A percentile compares a stretch with the other conserved stretches of the same genome.
These are phyloP conservation scores for Volvariella surrecta DNA, from an alignment of 1,284 basidiomycete species.

Conservation along the genomic window DNA sequence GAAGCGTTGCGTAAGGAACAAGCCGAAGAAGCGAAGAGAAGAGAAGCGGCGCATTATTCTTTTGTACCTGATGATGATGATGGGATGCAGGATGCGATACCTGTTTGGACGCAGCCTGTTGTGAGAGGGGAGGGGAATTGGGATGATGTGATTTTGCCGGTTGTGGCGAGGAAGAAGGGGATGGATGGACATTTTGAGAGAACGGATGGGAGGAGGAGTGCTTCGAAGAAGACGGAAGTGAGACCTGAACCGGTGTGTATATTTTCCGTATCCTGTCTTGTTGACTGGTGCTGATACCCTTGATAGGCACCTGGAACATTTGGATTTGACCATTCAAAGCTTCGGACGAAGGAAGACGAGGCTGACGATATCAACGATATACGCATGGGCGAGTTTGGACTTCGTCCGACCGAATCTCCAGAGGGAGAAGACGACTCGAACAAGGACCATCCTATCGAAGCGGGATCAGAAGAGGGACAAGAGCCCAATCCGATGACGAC, in stretches of 20 bases:
- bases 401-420: conserved; percentile 8
- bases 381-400: conserved; percentile 10
- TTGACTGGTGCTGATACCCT: conserved; percentile 1
- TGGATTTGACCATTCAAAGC: conserved; percentile 62
- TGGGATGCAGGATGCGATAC: conserved; percentile 53
- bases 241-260: conserved; percentile 46
- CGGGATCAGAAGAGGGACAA: conserved; percentile 11
- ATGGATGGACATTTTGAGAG: conserved; percentile 58
- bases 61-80: conserved; percentile 36
- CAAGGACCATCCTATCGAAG: conserved; percentile 6
- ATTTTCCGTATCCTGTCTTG: conserved; percentile 1
- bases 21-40: conserved; percentile 24
- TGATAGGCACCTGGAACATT: conserved; percentile 74
- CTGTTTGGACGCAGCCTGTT: conserved; percentile 68
- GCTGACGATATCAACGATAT: conserved; percentile 25
- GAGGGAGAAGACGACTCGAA: conserved; percentile 9
- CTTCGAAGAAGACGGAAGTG: conserved; percentile 34
- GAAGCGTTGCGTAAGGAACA: conserved; percentile 17
- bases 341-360: conserved; percentile 35
- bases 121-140: conserved; percentile 51
- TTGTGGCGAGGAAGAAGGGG: conserved; percentile 78
- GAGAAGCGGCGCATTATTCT: conserved; percentile 58
- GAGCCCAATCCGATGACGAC: conserved; percentile 8
- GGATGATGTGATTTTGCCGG: conserved; percentile 61
- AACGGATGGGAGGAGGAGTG: conserved; percentile 43